Percentiles rank a stretch among this genome's conserved stretches.
These are phyloP conservation scores for Paramyrothecium roridum DNA, from an alignment of 2,329 filamentous ascomycete genomes.

Conservation along the genomic window DNA sequence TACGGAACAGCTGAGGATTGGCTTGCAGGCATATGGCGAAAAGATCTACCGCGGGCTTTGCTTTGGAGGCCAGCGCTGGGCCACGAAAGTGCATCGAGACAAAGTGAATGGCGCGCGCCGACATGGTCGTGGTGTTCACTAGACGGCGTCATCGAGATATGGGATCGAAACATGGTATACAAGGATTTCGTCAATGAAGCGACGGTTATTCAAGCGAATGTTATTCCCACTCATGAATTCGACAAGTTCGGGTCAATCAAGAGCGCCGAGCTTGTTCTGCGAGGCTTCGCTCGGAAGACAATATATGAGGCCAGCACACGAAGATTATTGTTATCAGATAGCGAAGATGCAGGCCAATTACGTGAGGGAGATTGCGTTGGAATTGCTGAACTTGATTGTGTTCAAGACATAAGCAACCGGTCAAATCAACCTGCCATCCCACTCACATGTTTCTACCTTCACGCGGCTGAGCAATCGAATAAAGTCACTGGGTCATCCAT, in stretches of 20 bases:
- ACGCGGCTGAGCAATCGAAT: neutral
- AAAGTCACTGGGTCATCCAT: neutral
- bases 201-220: neutral
- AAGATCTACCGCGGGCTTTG: neutral
- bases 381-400: neutral
- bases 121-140: neutral
- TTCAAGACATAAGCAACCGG: neutral
- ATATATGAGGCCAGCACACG: neutral
- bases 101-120: neutral
- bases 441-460: neutral
- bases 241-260: neutral
- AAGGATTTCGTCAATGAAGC: neutral
- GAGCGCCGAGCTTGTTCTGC: neutral
- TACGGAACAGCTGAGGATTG: neutral
- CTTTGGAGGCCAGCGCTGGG: neutral
- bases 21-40: neutral
- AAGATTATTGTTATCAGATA: neutral
- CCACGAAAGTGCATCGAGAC: neutral
- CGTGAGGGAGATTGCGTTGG: neutral
- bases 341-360: neutral
- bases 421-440: neutral
- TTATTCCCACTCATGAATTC: neutral
- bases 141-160: neutral
- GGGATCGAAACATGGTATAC: neutral
- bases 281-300: neutral